These are phyloP conservation scores for Cryptococcus sp. DNA, from an alignment of 1,284 basidiomycete species.

Conservation along the genomic window DNA sequence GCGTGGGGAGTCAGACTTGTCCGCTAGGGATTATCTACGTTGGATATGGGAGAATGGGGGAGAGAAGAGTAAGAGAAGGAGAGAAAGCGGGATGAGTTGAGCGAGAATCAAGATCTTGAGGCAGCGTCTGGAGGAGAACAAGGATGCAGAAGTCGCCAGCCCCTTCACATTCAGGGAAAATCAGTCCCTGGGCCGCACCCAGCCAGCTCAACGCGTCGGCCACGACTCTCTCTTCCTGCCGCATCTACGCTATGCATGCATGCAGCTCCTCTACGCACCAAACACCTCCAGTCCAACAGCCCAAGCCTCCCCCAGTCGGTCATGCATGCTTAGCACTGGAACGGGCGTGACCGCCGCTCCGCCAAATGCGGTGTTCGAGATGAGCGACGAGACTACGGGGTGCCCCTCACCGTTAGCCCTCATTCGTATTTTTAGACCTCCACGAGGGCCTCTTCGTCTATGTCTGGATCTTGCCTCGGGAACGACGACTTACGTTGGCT, in stretches of 20 bases:
- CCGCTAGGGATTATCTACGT: constrained; percentile 63
- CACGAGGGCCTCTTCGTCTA: too few relatives aligned
- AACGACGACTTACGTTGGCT: constrained; percentile 6
- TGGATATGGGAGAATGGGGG: constrained; percentile 27
- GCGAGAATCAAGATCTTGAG: background rate
- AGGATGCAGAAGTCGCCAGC: background rate
- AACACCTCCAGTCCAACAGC: constrained; percentile 24
- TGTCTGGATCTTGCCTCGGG: too few relatives aligned
- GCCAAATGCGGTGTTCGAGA: background rate
- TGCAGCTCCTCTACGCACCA: constrained; percentile 10
- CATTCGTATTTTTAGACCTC: too few relatives aligned
- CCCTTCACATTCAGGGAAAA: background rate
- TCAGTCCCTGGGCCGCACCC: background rate
- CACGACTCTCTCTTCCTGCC: background rate
- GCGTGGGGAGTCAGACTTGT: constrained; percentile 71
- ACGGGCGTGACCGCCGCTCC: constrained; percentile 13
- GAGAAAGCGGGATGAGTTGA: background rate
- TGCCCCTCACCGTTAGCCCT: too few relatives aligned
- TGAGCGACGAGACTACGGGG: background rate
- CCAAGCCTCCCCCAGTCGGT: constrained; percentile 12
- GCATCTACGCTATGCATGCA: background rate
- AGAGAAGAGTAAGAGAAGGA: constrained; percentile 68
- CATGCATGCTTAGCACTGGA: constrained; percentile 23
- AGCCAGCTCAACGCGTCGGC: background rate
- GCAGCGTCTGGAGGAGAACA: too few relatives aligned